Evolutionary conservation across 352 stramenopile species (phyloP).

Genomic region (Globisporangium solare): DNA sequence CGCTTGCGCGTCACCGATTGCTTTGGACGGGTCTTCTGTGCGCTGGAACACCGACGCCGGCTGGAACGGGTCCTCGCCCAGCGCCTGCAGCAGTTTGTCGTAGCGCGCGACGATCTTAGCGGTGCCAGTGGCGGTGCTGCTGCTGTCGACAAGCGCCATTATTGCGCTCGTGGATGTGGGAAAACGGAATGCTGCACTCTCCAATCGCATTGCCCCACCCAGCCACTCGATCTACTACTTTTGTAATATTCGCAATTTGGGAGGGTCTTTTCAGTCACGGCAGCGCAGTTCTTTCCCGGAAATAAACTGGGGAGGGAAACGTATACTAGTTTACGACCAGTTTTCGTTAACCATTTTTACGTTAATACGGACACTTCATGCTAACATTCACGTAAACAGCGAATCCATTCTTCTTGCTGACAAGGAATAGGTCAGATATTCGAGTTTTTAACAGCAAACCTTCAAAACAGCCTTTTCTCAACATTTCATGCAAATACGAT

Average conservation of each 20-base stretch:
- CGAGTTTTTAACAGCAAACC: too few relatives aligned
- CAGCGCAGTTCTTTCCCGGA: too few relatives aligned
- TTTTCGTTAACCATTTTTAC: too few relatives aligned
- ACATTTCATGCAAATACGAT: too few relatives aligned
- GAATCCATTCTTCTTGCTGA: too few relatives aligned
- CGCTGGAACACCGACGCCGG: slow-evolving; percentile 21
- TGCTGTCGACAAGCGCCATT: slow-evolving; percentile 5
- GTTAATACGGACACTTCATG: too few relatives aligned
- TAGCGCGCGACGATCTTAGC: slow-evolving; percentile 32
- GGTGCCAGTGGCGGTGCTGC: slow-evolving; percentile 2
- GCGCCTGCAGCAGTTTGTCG: slow-evolving; percentile 49
- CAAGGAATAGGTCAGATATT: too few relatives aligned
- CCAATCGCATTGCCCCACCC: slow-evolving; percentile 8
- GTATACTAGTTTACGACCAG: too few relatives aligned
- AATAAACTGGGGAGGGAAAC: too few relatives aligned
- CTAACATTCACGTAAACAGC: too few relatives aligned
- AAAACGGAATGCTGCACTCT: slow-evolving; percentile 3
- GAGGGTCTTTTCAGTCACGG: too few relatives aligned
- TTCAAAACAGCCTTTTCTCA: too few relatives aligned
- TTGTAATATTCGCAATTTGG: slow-evolving; percentile 2
- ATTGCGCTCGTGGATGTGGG: not conserved
- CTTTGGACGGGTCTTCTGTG: slow-evolving; percentile 31
- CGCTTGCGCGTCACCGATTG: slow-evolving; percentile 16
- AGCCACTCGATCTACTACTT: slow-evolving; percentile 7
- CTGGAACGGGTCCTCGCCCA: slow-evolving; percentile 59